Evolutionary conservation across 805 yeast species (phyloP).

Genomic region (Candida sanyiensis): DNA sequence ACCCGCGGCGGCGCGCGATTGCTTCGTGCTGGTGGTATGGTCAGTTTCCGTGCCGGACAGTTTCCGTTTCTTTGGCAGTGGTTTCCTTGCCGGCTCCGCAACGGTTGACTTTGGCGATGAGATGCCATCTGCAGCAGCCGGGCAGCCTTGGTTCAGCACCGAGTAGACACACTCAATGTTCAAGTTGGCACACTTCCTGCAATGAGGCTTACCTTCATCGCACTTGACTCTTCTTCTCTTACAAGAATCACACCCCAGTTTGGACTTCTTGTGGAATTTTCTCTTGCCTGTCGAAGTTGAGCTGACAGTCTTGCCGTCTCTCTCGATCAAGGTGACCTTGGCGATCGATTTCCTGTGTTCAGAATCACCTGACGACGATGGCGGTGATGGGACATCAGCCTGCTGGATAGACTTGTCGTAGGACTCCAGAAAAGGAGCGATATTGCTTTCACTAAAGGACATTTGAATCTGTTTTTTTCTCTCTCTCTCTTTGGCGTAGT

Average conservation of each 20-base stretch:
- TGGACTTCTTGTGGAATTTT: slow-evolving; percentile 82
- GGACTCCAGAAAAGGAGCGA: slow-evolving; percentile 13
- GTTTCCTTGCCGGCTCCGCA: slow-evolving; percentile 2
- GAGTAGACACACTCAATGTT: slow-evolving; percentile 70
- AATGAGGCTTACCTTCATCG: slow-evolving; percentile 78
- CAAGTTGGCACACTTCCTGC: slow-evolving; percentile 75
- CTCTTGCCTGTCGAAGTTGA: slow-evolving; percentile 62
- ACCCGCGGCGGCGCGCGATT: background rate
- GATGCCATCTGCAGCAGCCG: too few relatives aligned
- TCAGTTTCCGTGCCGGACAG: background rate
- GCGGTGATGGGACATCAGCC: background rate
- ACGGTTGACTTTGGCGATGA: too few relatives aligned
- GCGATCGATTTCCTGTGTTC: background rate
- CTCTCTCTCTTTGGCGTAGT: slow-evolving; percentile 3
- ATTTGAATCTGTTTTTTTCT: background rate
- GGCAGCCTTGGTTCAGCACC: too few relatives aligned
- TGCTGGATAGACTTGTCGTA: slow-evolving; percentile 5
- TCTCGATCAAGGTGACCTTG: slow-evolving; percentile 25
- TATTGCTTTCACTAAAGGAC: slow-evolving; percentile 8
- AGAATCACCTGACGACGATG: slow-evolving; percentile 2
- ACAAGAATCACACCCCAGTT: slow-evolving; percentile 86
- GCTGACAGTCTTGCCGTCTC: slow-evolving; percentile 35
- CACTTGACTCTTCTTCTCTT: slow-evolving; percentile 88
- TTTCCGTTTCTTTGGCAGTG: slow-evolving; percentile 2
- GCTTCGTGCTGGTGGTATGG: background rate